phyloP scores from a whole-genome alignment of 2,329 filamentous ascomycete genomes.

The Capronia epimyces region DNA sequence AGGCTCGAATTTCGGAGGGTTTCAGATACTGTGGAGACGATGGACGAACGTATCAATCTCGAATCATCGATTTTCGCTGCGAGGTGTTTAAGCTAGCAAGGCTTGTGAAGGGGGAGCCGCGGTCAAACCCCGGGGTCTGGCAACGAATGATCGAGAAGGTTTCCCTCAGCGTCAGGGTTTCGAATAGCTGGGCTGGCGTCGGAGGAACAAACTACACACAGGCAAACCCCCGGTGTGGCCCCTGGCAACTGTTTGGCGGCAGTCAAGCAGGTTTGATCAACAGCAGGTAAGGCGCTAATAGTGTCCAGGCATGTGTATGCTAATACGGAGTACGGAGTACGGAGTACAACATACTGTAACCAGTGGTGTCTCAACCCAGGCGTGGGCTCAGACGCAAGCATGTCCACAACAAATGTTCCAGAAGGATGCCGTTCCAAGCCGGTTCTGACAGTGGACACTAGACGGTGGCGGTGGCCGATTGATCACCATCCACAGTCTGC shows the following conservation, averaged over 20 bases:
- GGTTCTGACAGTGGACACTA: no score
- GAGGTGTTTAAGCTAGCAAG: background rate
- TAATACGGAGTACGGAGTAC: no score
- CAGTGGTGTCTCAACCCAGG: no score
- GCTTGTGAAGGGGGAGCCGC: no score
- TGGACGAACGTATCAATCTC: no score
- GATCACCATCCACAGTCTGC: no score
- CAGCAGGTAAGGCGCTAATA: background rate
- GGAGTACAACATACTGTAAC: background rate
- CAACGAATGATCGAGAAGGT: background rate
- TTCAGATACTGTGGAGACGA: background rate
- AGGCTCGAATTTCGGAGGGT: background rate
- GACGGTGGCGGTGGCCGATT: no score
- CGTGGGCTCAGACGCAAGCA: background rate
- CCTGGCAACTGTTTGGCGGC: no score
- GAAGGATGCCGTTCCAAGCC: background rate
- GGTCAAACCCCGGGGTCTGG: no score
- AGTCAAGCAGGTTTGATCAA: no score
- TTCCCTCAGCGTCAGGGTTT: background rate
- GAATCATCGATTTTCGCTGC: background rate
- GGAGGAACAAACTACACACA: conserved; percentile 16
- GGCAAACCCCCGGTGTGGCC: conserved; percentile 9
- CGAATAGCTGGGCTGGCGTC: conserved; percentile 4
- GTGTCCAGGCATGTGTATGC: background rate
- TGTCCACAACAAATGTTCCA: background rate